phyloP scores from a whole-genome alignment of 768 basidiomycete species.

The Leccinellum albellum region DNA sequence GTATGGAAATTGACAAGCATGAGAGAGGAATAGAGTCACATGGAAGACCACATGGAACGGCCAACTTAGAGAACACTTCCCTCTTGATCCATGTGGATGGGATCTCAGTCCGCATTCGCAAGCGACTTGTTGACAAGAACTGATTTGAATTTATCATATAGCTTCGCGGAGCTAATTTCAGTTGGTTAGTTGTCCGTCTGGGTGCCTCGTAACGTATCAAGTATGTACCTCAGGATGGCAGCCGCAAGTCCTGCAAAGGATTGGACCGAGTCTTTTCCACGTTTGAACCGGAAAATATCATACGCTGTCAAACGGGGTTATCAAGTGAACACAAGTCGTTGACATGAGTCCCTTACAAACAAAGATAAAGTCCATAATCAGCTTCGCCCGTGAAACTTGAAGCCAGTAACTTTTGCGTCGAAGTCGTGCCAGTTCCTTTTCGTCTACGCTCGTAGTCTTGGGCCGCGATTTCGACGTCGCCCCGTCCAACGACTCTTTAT shows the following conservation, averaged over 20 bases:
- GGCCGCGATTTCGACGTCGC: constrained; percentile 69
- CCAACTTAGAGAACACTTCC: background rate
- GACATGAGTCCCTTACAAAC: constrained; percentile 54
- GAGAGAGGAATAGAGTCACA: background rate
- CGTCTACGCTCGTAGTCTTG: constrained; percentile 53
- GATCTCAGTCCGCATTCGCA: constrained; percentile 19
- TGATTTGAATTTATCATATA: constrained; percentile 69
- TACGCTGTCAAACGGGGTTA: constrained; percentile 50
- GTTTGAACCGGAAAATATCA: constrained; percentile 69
- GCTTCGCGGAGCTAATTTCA: constrained; percentile 59
- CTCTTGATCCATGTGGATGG: background rate
- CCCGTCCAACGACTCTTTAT: constrained; percentile 67
- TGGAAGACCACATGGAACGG: background rate
- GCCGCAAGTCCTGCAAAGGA: constrained; percentile 64
- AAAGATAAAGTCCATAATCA: constrained; percentile 82
- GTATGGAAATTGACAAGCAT: constrained; percentile 1
- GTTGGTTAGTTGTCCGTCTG: background rate
- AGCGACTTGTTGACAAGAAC: constrained; percentile 50
- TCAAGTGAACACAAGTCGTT: constrained; percentile 8
- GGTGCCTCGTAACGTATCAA: constrained; percentile 2
- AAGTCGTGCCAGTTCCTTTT: constrained; percentile 65
- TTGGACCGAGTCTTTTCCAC: constrained; percentile 57
- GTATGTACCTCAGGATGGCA: constrained; percentile 64
- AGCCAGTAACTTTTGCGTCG: constrained; percentile 76
- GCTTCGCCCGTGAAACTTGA: constrained; percentile 62